phyloP scores from a whole-genome alignment of 2,329 filamentous ascomycete genomes.

The Ophiocordyceps polyrhachis-furcata region DNA sequence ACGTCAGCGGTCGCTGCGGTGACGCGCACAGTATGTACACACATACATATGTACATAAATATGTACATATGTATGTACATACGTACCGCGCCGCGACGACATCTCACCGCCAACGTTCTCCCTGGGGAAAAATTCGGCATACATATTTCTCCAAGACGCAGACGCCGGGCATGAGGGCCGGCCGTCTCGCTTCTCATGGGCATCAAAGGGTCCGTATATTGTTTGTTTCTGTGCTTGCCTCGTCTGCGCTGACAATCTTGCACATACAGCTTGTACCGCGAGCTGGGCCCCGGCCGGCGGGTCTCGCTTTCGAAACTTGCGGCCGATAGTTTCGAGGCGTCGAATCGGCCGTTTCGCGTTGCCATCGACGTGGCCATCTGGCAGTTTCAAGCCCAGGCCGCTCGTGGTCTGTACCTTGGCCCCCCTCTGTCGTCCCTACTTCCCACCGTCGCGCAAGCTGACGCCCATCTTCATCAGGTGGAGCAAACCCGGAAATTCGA shows the following conservation, averaged over 20 bases:
- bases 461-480: constrained; percentile 33
- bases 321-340: constrained; percentile 53
- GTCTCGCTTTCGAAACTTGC: constrained; percentile 71
- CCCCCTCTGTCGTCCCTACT: too few relatives aligned
- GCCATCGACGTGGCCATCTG: constrained; percentile 94
- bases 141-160: not conserved
- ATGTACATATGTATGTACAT: not conserved
- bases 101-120: too few relatives aligned
- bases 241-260: not conserved
- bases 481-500: constrained; percentile 73
- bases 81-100: too few relatives aligned
- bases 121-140: too few relatives aligned
- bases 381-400: constrained; percentile 84
- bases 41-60: too few relatives aligned
- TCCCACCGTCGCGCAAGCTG: not conserved
- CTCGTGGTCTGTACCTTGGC: constrained; percentile 33
- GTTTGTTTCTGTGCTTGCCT: not conserved
- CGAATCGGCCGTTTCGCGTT: constrained; percentile 57
- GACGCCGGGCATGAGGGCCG: not conserved
- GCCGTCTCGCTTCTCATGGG: constrained; percentile 26
- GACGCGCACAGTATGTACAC: constrained; percentile 10
- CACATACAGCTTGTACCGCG: constrained; percentile 70
- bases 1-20: constrained; percentile 8
- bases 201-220: constrained; percentile 37
- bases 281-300: constrained; percentile 65